Evolutionary conservation across 2,329 filamentous ascomycete species (phyloP), one percentile per base, ranked within the genome.

Genomic region (Trichophyton benhamiae): DNA sequence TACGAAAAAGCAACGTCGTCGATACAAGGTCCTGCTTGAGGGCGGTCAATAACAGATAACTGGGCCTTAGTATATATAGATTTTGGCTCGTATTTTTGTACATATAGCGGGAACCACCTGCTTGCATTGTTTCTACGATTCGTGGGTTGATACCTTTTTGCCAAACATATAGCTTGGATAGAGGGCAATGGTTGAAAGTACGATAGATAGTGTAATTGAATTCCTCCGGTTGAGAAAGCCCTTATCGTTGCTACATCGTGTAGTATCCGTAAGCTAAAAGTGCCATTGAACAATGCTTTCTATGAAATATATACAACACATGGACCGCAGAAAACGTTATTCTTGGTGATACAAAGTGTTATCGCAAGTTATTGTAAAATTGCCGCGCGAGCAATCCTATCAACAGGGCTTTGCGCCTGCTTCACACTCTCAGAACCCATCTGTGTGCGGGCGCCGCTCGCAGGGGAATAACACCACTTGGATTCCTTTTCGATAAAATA

Each of bases 11-110:
- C 84, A 87, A 75, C 82, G 91, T 65, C 96, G 96, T 75, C 79
- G 86, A 76, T 96, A 96, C 72, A 97, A 97, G 76, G 68, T 89
- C 20, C 86, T 96, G 33, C 71, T 81, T 58, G 87, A 94, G 70
- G 78, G 44, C 13, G 41, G 44, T 20, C 49, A 33, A 13, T 42
- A 30, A 58, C 22, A 25, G 9, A 9, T 25, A 44, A 25, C 6
- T 2, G 30, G 8, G 15, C 33, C 33, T 25, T 41, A 38, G 27
- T 36, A 15, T 58, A 38, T 58, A 58, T 30, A 58, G 13, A 58
- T 42, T 27, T 42, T 30, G 36, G 41, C 5, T 38, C 33, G 3
- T 38, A 11, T 41, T n/a, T 42, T 30, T 58, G 55, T 36, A 58
- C 55, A 44, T 58, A 58, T 58, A 44, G 27, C 13, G 42, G 27